phyloP scores from a whole-genome alignment of 495 filamentous ascomycete species.

The Hypoxylon crocopeplum region DNA sequence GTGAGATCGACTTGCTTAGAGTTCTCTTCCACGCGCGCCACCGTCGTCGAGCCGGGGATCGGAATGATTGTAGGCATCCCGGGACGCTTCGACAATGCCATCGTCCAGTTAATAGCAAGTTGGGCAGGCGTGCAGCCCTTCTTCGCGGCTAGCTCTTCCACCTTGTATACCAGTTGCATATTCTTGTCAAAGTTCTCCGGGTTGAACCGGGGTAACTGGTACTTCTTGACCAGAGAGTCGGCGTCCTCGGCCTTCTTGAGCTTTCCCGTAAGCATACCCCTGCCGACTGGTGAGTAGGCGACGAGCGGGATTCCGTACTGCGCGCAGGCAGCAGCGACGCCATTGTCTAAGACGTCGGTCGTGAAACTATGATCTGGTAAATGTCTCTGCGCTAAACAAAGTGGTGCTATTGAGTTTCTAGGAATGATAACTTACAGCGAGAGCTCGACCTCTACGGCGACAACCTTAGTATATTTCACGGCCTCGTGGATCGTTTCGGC shows the following conservation, averaged over 20 bases:
- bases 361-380: too few species aligned
- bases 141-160: conserved; percentile 69
- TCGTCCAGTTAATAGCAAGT: conserved; percentile 79
- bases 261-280: conserved; percentile 60
- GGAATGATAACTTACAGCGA: conserved; percentile 69
- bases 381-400: too few species aligned
- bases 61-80: conserved; percentile 77
- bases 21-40: conserved; percentile 55
- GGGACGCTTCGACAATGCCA: conserved; percentile 55
- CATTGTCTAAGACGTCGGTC: conserved; percentile 63
- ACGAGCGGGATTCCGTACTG: conserved; percentile 78
- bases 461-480: conserved; percentile 71
- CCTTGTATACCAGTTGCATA: conserved; percentile 68
- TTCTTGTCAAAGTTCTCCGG: conserved; percentile 75
- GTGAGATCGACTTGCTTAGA: conserved; percentile 49
- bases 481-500: conserved; percentile 79
- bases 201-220: conserved; percentile 70
- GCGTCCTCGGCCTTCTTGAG: conserved; percentile 68
- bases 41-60: conserved; percentile 38
- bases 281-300: conserved; percentile 52
- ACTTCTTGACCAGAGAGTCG: conserved; percentile 59
- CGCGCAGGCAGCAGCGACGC: conserved; percentile 72
- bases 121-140: conserved; percentile 79
- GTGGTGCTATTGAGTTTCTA: too few species aligned
- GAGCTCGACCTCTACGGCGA: conserved; percentile 80